phyloP scores from a whole-genome alignment of 1,284 basidiomycete genomes.

The Termitomyces sp. region DNA sequence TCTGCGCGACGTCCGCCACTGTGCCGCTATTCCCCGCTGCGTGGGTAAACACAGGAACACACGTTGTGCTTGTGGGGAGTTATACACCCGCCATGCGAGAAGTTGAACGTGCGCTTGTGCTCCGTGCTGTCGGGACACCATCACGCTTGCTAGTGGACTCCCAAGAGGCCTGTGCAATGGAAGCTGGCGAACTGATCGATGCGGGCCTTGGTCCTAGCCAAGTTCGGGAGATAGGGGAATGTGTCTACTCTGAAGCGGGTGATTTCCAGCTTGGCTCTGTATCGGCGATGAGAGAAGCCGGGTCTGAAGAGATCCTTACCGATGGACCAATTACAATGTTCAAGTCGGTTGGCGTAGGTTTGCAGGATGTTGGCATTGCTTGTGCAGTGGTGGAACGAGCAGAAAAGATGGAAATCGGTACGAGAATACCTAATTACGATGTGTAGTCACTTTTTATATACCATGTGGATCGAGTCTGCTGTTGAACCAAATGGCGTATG shows the following conservation, averaged over 20 bases:
- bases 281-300: background rate
- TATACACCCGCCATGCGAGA: constrained; percentile 82
- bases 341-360: constrained; percentile 72
- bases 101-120: constrained; percentile 55
- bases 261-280: constrained; percentile 15
- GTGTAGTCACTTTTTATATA: background rate
- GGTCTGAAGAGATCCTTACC: background rate
- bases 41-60: constrained; percentile 58
- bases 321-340: constrained; percentile 58
- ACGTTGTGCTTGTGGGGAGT: constrained; percentile 78
- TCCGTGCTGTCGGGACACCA: constrained; percentile 23
- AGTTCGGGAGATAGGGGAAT: constrained; percentile 59
- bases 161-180: constrained; percentile 55
- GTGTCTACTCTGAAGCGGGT: constrained; percentile 32
- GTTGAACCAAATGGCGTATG: background rate
- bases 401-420: constrained; percentile 26
- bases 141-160: constrained; percentile 54
- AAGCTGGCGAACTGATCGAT: constrained; percentile 76
- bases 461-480: background rate
- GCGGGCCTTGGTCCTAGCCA: constrained; percentile 34
- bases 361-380: constrained; percentile 75
- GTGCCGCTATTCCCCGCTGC: constrained; percentile 63
- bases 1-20: constrained; percentile 76
- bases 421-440: constrained; percentile 22
- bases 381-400: constrained; percentile 37